Percentiles rank a stretch among this genome's conserved stretches.
phyloP scores from a whole-genome alignment of 116 monocot species.

The Zostera marina region DNA sequence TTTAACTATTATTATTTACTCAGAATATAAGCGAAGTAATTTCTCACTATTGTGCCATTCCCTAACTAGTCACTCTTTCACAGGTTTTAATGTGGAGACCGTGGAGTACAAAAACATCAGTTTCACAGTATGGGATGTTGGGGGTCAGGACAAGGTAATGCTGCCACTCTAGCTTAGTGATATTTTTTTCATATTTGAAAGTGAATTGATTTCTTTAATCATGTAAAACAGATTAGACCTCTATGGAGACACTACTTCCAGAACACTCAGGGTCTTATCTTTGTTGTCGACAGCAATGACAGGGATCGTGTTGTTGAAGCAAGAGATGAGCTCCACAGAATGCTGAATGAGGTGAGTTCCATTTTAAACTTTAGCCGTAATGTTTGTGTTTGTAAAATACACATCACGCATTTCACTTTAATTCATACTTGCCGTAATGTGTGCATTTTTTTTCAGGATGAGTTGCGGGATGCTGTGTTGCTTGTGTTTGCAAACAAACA shows the following conservation, averaged over 20 bases:
- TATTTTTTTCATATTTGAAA: not conserved
- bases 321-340: slow-evolving; percentile 28
- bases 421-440: no score
- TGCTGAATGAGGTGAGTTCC: slow-evolving; percentile 25
- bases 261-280: slow-evolving; percentile 28
- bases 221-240: slow-evolving; percentile 24
- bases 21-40: not conserved
- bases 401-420: no score
- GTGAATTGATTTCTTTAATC: not conserved
- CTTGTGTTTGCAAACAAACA: no score
- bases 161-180: not conserved
- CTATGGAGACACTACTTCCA: slow-evolving; percentile 37
- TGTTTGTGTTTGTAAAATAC: no score
- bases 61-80: not conserved
- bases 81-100: slow-evolving; percentile 25
- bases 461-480: no score
- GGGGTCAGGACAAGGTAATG: slow-evolving; percentile 26
- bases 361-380: not conserved
- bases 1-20: no score
- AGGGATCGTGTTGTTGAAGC: slow-evolving; percentile 32
- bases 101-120: slow-evolving; percentile 30
- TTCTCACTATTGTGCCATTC: not conserved
- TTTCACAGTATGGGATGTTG: slow-evolving; percentile 30
- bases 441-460: no score
- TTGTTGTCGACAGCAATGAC: slow-evolving; percentile 30